Evolutionary conservation across 306 rosid genomes (phyloP), one percentile per base, ranked within the genome.

Genomic region (Gleditsia sinensis): DNA sequence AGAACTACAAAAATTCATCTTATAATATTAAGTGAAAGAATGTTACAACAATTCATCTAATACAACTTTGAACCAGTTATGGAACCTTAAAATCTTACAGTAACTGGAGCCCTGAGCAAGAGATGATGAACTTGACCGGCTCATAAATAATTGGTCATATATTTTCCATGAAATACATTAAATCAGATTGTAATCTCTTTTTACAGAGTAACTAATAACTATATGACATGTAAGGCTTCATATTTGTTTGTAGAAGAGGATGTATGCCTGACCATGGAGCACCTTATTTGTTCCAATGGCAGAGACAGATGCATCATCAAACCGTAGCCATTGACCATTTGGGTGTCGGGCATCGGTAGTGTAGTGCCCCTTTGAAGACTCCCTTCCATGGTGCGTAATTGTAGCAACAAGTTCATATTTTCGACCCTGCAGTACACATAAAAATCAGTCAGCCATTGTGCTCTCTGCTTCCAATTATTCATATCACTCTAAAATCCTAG

Each of bases 321-420:
- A 94, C 61, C 94, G 84, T 25, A 91, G 86, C 98, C 98, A 94
- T 68, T 79, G 88, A 72, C 92, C 83, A 25, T 80, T 81, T 0
- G 80, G 70, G 75, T 82, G 81, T 53, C 74, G 85, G 32, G 90
- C 92, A 88, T 94, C 94, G 2, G 98, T 93, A 6, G 97, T 94
- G 81, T 94, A 94, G 72, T 91, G 97, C 33, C 98, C 98, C 81
- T 94, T 91, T 24, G 96, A 94, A 25, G 97, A 86, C 72, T 91
- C 98, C 78, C 90, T 82, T 53, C 98, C 98, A 48, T 94, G 98
- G 84, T 94, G 98, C 77, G 98, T 91, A 54, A 94, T 83, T 71
- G 98, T 94, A 34, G 96, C 88, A 71, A 91, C 96, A 40, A 94
- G 96, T 81, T 91, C 90, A 58, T 89, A 93, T 80, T 76, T 93